phyloP scores from a whole-genome alignment of 345 rosid species.

The Eucalyptus cloeziana region DNA sequence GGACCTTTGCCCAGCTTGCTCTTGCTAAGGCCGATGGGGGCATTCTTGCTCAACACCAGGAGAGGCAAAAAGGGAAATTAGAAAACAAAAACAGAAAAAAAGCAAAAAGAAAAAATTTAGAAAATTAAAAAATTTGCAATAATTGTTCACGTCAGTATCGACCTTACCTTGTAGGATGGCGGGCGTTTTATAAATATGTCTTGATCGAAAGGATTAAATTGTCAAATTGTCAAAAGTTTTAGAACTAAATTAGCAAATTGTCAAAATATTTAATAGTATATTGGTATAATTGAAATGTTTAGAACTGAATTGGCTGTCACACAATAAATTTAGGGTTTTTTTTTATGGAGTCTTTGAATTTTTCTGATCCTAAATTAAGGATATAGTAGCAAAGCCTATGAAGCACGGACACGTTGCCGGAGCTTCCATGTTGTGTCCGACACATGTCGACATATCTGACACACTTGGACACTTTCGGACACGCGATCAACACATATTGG shows the following conservation, averaged over 20 bases:
- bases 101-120: too few relatives aligned
- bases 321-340: not conserved
- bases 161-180: not conserved
- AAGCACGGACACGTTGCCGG: too few relatives aligned
- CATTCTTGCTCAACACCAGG: fast-evolving
- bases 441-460: too few relatives aligned
- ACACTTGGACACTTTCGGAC: too few relatives aligned
- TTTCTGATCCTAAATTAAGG: too few relatives aligned
- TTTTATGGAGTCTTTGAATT: too few relatives aligned
- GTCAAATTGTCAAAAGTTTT: not conserved
- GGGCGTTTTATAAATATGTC: not conserved
- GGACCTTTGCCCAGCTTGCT: not conserved
- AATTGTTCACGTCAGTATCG: fast-evolving
- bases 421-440: too few relatives aligned
- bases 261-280: too few relatives aligned
- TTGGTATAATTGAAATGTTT: not conserved
- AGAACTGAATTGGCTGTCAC: fast-evolving
- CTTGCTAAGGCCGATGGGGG: not conserved
- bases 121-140: too few relatives aligned
- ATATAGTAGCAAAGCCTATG: too few relatives aligned
- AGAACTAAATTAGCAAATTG: not conserved
- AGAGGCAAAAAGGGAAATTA: not conserved
- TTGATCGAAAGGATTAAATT: too few relatives aligned
- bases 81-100: too few relatives aligned
- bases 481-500: fast-evolving